Percentiles rank a stretch among this genome's conserved stretches.
These are phyloP conservation scores for Fusarium pseudograminearum DNA, from an alignment of 2,329 filamentous ascomycete genomes.

Conservation along the genomic window DNA sequence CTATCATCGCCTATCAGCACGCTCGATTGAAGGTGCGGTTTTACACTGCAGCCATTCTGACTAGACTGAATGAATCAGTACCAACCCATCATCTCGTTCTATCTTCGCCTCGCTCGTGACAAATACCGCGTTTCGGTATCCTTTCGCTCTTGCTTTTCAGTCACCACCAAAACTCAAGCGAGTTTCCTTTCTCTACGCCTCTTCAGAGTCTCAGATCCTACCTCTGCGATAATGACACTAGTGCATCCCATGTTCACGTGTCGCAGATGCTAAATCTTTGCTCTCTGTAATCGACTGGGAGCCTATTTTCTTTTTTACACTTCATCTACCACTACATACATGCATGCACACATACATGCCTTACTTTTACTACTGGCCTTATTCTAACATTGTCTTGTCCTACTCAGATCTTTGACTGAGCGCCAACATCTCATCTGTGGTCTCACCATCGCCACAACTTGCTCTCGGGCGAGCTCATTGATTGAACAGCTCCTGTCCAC, in stretches of 20 bases:
- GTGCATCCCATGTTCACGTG: slow-evolving; percentile 21
- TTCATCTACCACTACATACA: slow-evolving; percentile 24
- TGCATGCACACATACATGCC: slow-evolving; percentile 6
- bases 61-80: slow-evolving; percentile 46
- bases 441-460: slow-evolving; percentile 36
- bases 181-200: slow-evolving; percentile 8
- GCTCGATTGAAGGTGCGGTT: background rate
- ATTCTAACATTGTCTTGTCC: slow-evolving; percentile 42
- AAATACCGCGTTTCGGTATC: slow-evolving; percentile 26
- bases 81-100: slow-evolving; percentile 11
- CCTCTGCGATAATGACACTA: slow-evolving; percentile 12
- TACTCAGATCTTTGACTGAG: slow-evolving; percentile 40
- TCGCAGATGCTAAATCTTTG: slow-evolving; percentile 17
- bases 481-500: slow-evolving; percentile 23
- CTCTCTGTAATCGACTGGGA: slow-evolving; percentile 3
- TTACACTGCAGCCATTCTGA: slow-evolving; percentile 18
- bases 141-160: slow-evolving; percentile 22
- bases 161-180: slow-evolving; percentile 30
- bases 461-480: slow-evolving; percentile 31
- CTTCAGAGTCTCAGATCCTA: slow-evolving; percentile 12
- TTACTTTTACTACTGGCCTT: slow-evolving; percentile 10
- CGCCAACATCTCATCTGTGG: slow-evolving; percentile 41
- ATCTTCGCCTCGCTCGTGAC: slow-evolving; percentile 11
- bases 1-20: slow-evolving; percentile 16
- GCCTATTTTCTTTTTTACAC: background rate